phyloP scores from a whole-genome alignment of 192 early-diverging fungal genomes.

The Dimargaris verticillata region DNA sequence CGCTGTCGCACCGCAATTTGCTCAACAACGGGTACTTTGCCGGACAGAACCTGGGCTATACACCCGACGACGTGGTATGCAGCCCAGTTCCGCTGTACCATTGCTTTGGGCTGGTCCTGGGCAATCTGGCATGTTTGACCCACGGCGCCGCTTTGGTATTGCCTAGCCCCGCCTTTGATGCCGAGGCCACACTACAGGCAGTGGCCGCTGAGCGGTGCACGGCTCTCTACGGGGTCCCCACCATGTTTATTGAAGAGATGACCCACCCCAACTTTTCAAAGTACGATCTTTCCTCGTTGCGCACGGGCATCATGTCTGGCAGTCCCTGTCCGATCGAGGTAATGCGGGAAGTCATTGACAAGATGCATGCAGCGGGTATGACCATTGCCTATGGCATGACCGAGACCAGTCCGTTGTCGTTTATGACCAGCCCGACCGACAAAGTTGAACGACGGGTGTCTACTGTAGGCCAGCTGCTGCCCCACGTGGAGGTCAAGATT shows the following conservation, averaged over 20 bases:
- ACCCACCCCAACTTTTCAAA: constrained; percentile 25
- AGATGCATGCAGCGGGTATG: constrained; percentile 25
- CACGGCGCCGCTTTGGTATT: constrained; percentile 25
- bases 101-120: constrained; percentile 33
- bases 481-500: constrained; percentile 32
- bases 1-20: constrained; percentile 29
- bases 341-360: constrained; percentile 27
- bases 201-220: constrained; percentile 24
- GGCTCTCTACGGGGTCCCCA: constrained; percentile 27
- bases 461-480: constrained; percentile 26
- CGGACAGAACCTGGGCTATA: constrained; percentile 21
- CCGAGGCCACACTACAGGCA: constrained; percentile 22
- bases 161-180: constrained; percentile 24
- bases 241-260: constrained; percentile 25
- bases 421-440: constrained; percentile 1
- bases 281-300: constrained; percentile 20
- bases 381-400: constrained; percentile 55
- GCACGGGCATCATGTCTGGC: constrained; percentile 31
- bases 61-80: constrained; percentile 25
- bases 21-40: constrained; percentile 27
- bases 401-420: constrained; percentile 17
- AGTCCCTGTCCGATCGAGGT: constrained; percentile 27
- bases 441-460: constrained; percentile 14
- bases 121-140: constrained; percentile 25
- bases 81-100: constrained; percentile 34